Conservation (phyloP, 768 basidiomycete genomes). For the Pleurotus eryngii region DNA sequence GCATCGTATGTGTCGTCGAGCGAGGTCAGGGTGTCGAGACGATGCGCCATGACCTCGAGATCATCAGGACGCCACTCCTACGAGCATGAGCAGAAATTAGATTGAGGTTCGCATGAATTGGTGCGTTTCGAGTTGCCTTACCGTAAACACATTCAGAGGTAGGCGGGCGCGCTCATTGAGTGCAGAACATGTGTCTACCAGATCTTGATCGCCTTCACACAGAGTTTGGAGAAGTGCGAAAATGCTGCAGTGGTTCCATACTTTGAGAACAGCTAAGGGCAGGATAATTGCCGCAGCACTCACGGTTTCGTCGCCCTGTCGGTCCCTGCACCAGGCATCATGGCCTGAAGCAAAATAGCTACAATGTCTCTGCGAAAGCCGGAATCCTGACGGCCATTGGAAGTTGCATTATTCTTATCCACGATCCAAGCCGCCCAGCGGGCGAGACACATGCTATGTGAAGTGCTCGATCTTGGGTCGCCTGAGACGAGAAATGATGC, state of each 20-base stretch:
- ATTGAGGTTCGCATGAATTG: no score
- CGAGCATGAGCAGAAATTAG: not conserved
- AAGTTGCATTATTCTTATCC: conserved; percentile 23
- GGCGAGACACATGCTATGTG: conserved; percentile 59
- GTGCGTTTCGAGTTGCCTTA: no score
- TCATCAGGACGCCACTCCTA: conserved; percentile 52
- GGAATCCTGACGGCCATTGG: conserved; percentile 24
- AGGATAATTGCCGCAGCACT: conserved; percentile 5
- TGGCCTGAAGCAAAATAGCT: conserved; percentile 41
- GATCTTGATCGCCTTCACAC: conserved; percentile 30
- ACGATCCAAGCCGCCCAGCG: conserved; percentile 69
- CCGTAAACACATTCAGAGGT: no score
- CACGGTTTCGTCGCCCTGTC: conserved; percentile 31
- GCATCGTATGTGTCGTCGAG: conserved; percentile 10
- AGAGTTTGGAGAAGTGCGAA: conserved; percentile 38
- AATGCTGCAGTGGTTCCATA: conserved; percentile 12
- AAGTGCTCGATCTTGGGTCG: conserved; percentile 24
- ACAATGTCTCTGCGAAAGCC: conserved; percentile 46
- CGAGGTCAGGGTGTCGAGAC: conserved; percentile 38
- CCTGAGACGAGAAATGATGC: conserved; percentile 29
- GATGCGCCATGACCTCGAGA: conserved; percentile 53
- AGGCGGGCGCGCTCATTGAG: conserved; percentile 7
- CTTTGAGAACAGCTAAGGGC: not conserved
- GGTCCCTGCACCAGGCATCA: conserved; percentile 35
- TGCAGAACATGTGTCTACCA: conserved; percentile 24